A percentile compares a stretch with the other conserved stretches of the same genome.
phyloP scores from a whole-genome alignment of 2,329 filamentous ascomycete genomes.

The Scedosporium apiospermum region DNA sequence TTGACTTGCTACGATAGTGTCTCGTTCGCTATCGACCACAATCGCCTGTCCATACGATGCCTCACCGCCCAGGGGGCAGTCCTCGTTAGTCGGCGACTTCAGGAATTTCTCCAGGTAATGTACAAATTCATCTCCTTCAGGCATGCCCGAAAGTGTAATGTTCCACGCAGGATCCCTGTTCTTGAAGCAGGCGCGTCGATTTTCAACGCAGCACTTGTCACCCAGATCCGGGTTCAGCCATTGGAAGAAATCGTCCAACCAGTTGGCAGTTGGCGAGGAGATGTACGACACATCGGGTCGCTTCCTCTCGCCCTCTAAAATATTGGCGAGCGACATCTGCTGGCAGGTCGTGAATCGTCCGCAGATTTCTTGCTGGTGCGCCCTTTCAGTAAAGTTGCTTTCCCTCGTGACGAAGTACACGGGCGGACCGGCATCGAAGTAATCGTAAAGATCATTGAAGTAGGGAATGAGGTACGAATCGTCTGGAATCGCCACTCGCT shows the following conservation, averaged over 20 bases:
- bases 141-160: constrained; percentile 82
- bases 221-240: constrained; percentile 83
- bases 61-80: constrained; percentile 80
- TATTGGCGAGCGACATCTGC: constrained; percentile 72
- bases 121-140: constrained; percentile 83
- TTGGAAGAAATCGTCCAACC: constrained; percentile 93
- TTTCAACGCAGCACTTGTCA: constrained; percentile 62
- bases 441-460: constrained; percentile 91
- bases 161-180: constrained; percentile 77
- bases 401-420: constrained; percentile 90
- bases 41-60: constrained; percentile 82
- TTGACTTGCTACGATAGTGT: constrained; percentile 71
- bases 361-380: constrained; percentile 77
- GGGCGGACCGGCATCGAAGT: constrained; percentile 83
- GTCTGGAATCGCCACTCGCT: constrained; percentile 86
- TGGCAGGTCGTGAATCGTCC: constrained; percentile 87
- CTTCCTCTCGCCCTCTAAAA: constrained; percentile 90
- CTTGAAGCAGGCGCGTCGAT: constrained; percentile 67
- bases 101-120: constrained; percentile 80
- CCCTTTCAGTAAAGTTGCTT: constrained; percentile 66
- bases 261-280: constrained; percentile 78
- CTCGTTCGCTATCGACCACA: constrained; percentile 58
- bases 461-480: constrained; percentile 93
- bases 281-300: constrained; percentile 82
- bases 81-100: constrained; percentile 64